Evolutionary conservation across 768 basidiomycete species (phyloP), one percentile per base, ranked within the genome.

Genomic region (Lactifluus pinguis): DNA sequence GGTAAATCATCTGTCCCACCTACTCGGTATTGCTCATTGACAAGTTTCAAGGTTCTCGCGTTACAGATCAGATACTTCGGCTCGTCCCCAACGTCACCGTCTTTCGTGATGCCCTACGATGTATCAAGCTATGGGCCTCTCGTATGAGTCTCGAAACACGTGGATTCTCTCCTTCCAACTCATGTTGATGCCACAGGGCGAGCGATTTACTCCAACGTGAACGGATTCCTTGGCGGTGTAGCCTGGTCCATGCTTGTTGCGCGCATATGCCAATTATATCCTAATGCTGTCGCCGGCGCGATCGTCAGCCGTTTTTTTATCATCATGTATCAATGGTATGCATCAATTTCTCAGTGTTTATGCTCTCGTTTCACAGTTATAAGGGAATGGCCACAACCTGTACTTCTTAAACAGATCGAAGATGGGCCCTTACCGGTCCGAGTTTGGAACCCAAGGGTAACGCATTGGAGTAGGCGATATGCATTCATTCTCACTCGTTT

Each of bases 161-260:
- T 39, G 17, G 25, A 3, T n/a, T 52, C 17, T 17, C 17, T 39
- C 10, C n/a, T 44, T 10, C 57, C 61, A 39, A 56, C 58, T 39
- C 62, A 41, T 47, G 45, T 15, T 41, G 41, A 4, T 48, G 48
- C 34, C 30, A 47, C 69, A 98, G 95, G 86, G 67, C 81, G 94
- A 75, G 97, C 95, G 29, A 95, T 99, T 62, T 98, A 98, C 73
- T 95, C 94, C 0, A 99, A 99, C 72, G 92, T 98, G 11, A 93
- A 93, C 68, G 97, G 95, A 19, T 99, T 98, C 73, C 81, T 95
- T 36, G 97, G 97, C 59, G 97, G 97, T 69, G 95, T 98, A 2
- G 95, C 95, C 32, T 99, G 97, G 97, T 92, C 95, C 4, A 89
- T 98, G 79, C 83, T 98, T 44, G 95, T 98, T n/a, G 97, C 97